phyloP scores from a whole-genome alignment of 441 rosid species.

The Mallotus japonicus region DNA sequence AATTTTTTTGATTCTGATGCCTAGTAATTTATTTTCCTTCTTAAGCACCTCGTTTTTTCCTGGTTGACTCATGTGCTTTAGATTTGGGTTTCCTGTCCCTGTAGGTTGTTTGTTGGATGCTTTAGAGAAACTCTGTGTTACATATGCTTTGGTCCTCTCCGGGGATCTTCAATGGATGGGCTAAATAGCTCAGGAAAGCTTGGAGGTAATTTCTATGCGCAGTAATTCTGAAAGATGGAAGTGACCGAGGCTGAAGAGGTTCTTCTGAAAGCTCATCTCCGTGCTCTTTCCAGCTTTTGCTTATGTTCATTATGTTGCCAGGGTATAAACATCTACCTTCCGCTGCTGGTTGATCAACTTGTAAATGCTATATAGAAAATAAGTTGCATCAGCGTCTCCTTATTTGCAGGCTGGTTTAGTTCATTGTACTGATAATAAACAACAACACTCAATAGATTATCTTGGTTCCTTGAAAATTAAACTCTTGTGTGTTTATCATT shows the following conservation, averaged over 20 bases:
- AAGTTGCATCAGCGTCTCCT: constrained; percentile 36
- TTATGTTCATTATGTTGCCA: constrained; percentile 31
- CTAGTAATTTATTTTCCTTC: neutral
- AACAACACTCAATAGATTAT: no score
- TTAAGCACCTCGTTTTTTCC: neutral
- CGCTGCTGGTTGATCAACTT: constrained; percentile 43
- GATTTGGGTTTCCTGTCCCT: constrained; percentile 18
- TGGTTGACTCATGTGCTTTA: constrained; percentile 7
- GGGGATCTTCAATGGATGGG: constrained; percentile 39
- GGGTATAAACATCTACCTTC: constrained; percentile 42
- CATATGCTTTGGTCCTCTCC: constrained; percentile 33
- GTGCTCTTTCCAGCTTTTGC: neutral
- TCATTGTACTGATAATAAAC: neutral
- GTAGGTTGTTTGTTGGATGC: constrained; percentile 59
- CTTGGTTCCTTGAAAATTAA: no score
- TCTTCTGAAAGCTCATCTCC: constrained; percentile 38
- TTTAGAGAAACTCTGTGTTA: constrained; percentile 34
- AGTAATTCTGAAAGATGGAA: constrained; percentile 38
- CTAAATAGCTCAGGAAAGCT: constrained; percentile 61
- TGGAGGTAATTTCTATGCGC: constrained; percentile 38
- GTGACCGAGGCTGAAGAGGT: constrained; percentile 54
- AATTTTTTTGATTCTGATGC: neutral
- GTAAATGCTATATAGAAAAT: constrained; percentile 43
- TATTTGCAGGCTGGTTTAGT: no score
- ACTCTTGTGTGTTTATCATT: no score